Base-by-base conservation (phyloP, 148 eudicot genomes). In the Rhododendron simsii region DNA sequence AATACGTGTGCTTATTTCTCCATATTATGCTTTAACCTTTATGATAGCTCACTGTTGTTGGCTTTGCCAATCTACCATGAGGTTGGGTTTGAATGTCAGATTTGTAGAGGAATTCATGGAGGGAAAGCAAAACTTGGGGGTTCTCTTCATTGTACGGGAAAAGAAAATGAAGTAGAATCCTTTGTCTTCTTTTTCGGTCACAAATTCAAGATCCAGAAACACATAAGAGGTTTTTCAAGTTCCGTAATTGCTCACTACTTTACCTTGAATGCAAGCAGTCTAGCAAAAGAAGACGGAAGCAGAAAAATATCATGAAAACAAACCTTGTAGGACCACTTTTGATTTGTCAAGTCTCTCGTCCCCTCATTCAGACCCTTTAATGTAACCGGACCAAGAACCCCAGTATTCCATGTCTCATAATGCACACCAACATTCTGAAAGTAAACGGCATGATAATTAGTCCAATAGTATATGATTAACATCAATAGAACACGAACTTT, bases 301-400 rank as follows among this genome's bases (percentile, higher is more conserved):
- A 35, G 41, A 85, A 20, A 61, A 26, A 12, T 59, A 15, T 23
- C 30, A 15, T 4, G 75, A 71, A 47, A 26, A 88, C 91, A 37
- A 84, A 96, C 98, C 99, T 95, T 95, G 89, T 96, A 96, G 65
- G 96, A 90, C 99, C 98, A 96, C 80, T 79, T 87, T 86, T 93
- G 95, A 85, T 89, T 90, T 89, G 96, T 89, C 88, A 96, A 91
- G 91, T 96, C 98, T 80, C 93, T 63, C 47, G 93, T 89, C 35
- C 96, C 96, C 81, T 88, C 91, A 44, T 91, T 88, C 50, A 95
- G 93, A 63, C 96, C 96, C 50, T 88, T 84, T 79, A 96, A 87
- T 16, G 88, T 93, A 81, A 95, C 90, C 14, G 99, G 98, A 81
- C 99, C 99, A 81, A 95, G 98, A 87, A 96, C 95, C 10, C 99